These are phyloP conservation scores for Barbarea vulgaris DNA, from an alignment of 345 rosid genomes.

Conservation along the genomic window DNA sequence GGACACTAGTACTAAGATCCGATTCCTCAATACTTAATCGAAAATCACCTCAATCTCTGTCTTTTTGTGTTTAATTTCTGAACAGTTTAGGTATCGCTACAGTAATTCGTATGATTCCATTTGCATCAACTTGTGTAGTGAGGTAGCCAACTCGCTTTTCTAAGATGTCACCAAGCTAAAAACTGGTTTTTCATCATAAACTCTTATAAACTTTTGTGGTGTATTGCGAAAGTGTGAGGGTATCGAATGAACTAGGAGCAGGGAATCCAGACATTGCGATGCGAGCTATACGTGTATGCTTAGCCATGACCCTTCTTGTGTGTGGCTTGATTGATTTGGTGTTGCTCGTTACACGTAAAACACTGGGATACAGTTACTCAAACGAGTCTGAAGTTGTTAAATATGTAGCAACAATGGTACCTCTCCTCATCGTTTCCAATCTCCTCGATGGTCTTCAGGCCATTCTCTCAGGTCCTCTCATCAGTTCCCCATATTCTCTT, in stretches of 20 bases:
- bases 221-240: conserved; percentile 8
- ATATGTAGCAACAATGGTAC: not conserved
- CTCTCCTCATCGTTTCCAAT: not conserved
- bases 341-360: not conserved
- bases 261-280: not conserved
- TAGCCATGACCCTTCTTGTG: not conserved
- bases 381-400: not conserved
- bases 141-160: not conserved
- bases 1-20: not conserved
- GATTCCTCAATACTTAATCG: not conserved
- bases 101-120: conserved; percentile 67
- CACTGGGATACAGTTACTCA: not conserved
- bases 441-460: not conserved
- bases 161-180: not conserved
- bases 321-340: conserved; percentile 3
- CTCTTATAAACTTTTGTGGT: not conserved
- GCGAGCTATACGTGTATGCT: conserved; percentile 11
- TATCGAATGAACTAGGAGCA: conserved; percentile 19
- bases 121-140: conserved; percentile 42
- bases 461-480: not conserved
- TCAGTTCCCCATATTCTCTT: not conserved
- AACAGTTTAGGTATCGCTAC: conserved; percentile 58
- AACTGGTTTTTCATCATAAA: not conserved
- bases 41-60: not conserved
- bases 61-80: not conserved